phyloP scores from a whole-genome alignment of 768 basidiomycete species.

The Boletus vermiculosoides region DNA sequence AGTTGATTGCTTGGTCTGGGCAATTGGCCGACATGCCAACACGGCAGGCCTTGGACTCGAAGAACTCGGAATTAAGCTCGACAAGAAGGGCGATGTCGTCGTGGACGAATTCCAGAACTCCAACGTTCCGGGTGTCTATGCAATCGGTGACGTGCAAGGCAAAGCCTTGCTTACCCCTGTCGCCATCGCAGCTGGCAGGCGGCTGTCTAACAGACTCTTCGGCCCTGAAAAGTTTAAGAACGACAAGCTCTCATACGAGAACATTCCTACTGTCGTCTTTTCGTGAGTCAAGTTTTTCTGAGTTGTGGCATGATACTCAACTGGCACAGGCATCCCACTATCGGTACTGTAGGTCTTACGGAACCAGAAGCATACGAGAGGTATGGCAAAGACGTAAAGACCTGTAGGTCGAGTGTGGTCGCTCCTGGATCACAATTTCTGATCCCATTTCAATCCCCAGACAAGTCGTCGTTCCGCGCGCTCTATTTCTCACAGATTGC shows the following conservation, averaged over 20 bases:
- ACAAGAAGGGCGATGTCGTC: constrained; percentile 78
- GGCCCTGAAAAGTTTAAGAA: constrained; percentile 83
- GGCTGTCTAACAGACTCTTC: constrained; percentile 87
- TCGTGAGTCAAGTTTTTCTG: constrained; percentile 57
- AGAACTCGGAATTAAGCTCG: constrained; percentile 69
- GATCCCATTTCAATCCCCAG: constrained; percentile 37
- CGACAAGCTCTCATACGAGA: constrained; percentile 83
- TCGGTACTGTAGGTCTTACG: constrained; percentile 93
- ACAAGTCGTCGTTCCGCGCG: constrained; percentile 76
- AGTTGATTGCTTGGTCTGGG: constrained; percentile 90
- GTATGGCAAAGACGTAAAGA: constrained; percentile 87
- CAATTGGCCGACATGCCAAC: constrained; percentile 84
- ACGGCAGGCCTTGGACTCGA: constrained; percentile 80
- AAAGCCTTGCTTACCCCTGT: constrained; percentile 94
- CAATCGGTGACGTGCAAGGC: constrained; percentile 92
- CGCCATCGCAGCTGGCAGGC: constrained; percentile 92
- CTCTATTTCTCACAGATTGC: constrained; percentile 92
- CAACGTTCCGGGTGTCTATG: constrained; percentile 62
- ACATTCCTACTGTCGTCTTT: constrained; percentile 96
- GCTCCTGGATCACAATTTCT: background rate
- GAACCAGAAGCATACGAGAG: constrained; percentile 86
- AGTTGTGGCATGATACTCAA: constrained; percentile 5
- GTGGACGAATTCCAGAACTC: constrained; percentile 94
- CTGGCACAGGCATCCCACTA: constrained; percentile 77
- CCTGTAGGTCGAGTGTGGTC: constrained; percentile 57